Conservation (phyloP, 768 basidiomycete genomes). For the Pisolithus marmoratus region DNA sequence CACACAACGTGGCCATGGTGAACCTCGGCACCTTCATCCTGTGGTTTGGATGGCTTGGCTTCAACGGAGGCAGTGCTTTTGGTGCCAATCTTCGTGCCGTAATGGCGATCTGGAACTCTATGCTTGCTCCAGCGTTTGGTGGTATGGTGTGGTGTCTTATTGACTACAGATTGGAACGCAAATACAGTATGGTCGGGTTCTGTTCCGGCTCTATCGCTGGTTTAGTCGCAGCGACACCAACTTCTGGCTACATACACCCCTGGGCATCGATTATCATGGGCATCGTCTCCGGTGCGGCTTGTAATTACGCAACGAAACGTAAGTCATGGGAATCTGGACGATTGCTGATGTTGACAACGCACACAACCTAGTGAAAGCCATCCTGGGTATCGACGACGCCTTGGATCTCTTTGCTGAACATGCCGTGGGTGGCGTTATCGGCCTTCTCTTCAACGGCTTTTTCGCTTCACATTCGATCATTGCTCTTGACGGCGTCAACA, state of each 20-base stretch:
- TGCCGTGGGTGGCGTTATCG: slow-evolving; percentile 78
- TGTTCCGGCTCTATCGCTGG: slow-evolving; percentile 87
- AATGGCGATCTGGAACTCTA: slow-evolving; percentile 84
- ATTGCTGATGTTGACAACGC: slow-evolving; percentile 6
- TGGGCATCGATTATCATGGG: slow-evolving; percentile 79
- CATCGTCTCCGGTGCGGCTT: slow-evolving; percentile 59
- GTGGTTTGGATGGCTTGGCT: slow-evolving; percentile 87
- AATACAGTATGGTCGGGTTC: slow-evolving; percentile 88
- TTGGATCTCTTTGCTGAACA: slow-evolving; percentile 95
- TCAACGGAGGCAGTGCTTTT: slow-evolving; percentile 87
- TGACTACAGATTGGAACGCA: slow-evolving; percentile 73
- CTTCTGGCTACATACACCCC: slow-evolving; percentile 73
- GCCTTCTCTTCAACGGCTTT: slow-evolving; percentile 65
- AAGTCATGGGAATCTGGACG: slow-evolving; percentile 17
- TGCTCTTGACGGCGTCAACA: slow-evolving; percentile 61
- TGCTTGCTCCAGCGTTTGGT: slow-evolving; percentile 79
- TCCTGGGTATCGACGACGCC: slow-evolving; percentile 75
- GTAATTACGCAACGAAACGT: slow-evolving; percentile 85
- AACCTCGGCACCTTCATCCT: slow-evolving; percentile 79
- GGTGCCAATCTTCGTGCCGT: slow-evolving; percentile 85
- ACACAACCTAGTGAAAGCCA: slow-evolving; percentile 49
- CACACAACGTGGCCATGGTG: slow-evolving; percentile 83
- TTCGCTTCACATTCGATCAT: slow-evolving; percentile 66
- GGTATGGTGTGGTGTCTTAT: slow-evolving; percentile 82
- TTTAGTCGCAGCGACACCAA: slow-evolving; percentile 83